These are phyloP conservation scores for Hypoxylon subgilvum DNA, from an alignment of 495 filamentous ascomycete genomes.

Conservation along the genomic window DNA sequence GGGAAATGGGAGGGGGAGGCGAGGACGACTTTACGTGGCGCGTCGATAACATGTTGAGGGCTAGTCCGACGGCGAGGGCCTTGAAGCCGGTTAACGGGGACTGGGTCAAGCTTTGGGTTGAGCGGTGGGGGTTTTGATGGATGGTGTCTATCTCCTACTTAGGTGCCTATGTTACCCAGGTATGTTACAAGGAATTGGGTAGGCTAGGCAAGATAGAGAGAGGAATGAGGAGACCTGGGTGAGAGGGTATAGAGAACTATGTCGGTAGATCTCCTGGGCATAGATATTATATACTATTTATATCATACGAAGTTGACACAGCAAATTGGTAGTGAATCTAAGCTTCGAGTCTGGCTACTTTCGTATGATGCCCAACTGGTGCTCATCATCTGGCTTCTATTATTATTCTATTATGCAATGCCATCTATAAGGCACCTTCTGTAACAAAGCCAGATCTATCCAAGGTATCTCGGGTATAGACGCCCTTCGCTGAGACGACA, in stretches of 20 bases:
- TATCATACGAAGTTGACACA: no score
- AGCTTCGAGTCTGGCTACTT: no score
- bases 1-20: no score
- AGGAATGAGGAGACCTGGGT: not conserved
- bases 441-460: slow-evolving; percentile 1
- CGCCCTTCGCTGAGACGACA: slow-evolving; percentile 1
- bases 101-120: slow-evolving; percentile 39
- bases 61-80: slow-evolving; percentile 34
- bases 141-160: not conserved
- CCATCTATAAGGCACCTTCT: not conserved
- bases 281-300: no score
- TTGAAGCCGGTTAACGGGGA: slow-evolving; percentile 32
- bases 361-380: no score
- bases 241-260: no score
- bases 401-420: slow-evolving; percentile 27
- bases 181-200: no score
- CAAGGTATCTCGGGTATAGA: slow-evolving; percentile 18
- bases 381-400: no score
- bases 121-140: slow-evolving; percentile 33
- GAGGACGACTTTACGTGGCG: slow-evolving; percentile 19
- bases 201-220: no score
- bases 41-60: slow-evolving; percentile 30
- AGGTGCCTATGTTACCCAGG: not conserved
- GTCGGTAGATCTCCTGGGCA: no score
- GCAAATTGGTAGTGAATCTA: no score